These are phyloP conservation scores for Volvox africanus DNA, from an alignment of 139 green algal species.

Conservation along the genomic window DNA sequence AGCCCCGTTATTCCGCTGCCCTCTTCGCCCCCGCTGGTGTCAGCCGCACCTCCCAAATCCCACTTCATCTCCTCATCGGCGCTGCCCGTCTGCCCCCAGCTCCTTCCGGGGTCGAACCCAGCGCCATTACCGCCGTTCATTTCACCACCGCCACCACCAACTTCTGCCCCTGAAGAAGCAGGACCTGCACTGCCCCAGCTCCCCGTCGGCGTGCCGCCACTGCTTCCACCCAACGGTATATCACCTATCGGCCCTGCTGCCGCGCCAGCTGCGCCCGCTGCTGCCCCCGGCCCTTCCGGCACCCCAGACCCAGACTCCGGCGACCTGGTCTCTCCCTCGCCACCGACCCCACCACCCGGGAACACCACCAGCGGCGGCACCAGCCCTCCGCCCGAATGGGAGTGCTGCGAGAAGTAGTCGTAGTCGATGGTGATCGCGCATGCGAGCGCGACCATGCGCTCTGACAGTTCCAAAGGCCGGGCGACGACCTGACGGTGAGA, in stretches of 20 bases:
- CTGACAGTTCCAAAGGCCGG: constrained; percentile 66
- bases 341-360: constrained; percentile 15
- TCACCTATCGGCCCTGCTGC: background rate
- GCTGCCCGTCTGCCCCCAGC: background rate
- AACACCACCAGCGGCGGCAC: constrained; percentile 58
- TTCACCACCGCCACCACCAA: background rate
- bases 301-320: constrained; percentile 21
- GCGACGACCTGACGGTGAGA: constrained; percentile 62
- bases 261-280: constrained; percentile 31
- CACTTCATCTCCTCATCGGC: constrained; percentile 53
- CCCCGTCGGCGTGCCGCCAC: background rate
- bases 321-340: background rate
- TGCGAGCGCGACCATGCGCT: constrained; percentile 86
- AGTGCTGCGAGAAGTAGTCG: constrained; percentile 72
- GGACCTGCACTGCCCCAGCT: no score
- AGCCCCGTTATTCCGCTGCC: constrained; percentile 21
- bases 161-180: background rate
- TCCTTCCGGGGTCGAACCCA: background rate
- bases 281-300: constrained; percentile 50
- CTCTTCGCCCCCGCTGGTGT: background rate
- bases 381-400: constrained; percentile 59
- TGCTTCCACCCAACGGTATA: background rate
- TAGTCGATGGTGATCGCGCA: constrained; percentile 77
- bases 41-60: constrained; percentile 34
- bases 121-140: background rate